These are phyloP conservation scores for Borealophlyctis nickersoniae DNA, from an alignment of 192 early-diverging fungal species.

Conservation along the genomic window DNA sequence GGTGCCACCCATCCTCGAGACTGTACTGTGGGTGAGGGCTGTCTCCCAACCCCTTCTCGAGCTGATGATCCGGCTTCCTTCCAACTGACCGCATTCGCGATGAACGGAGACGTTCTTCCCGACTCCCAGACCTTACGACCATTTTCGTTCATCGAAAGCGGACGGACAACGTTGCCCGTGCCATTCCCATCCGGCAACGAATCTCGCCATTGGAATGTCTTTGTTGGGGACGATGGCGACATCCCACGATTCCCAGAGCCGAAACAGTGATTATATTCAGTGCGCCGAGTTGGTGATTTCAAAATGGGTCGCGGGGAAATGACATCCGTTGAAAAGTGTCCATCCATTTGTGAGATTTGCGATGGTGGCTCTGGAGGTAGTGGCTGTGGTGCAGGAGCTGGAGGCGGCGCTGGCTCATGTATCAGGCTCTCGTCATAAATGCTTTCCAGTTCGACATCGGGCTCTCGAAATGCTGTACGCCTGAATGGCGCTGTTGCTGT, in stretches of 20 bases:
- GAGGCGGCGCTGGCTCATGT: constrained; percentile 1
- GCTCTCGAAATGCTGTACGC: not conserved
- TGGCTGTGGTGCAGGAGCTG: not conserved
- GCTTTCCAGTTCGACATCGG: not conserved
- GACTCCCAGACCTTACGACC: not conserved
- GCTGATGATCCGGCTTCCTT: too few species aligned
- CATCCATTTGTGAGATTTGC: not conserved
- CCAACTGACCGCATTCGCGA: not conserved
- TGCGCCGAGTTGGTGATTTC: too few species aligned
- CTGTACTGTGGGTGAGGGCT: not conserved
- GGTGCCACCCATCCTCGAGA: constrained; percentile 21
- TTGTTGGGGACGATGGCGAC: too few species aligned
- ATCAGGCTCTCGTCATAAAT: not conserved
- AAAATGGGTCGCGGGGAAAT: constrained; percentile 2
- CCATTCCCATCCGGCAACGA: too few species aligned
- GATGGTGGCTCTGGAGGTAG: not conserved
- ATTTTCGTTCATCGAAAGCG: not conserved
- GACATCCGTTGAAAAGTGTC: not conserved
- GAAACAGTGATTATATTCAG: constrained; percentile 3
- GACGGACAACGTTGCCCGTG: too few species aligned
- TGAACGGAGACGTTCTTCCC: not conserved
- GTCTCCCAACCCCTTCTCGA: not conserved
- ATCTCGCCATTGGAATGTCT: too few species aligned
- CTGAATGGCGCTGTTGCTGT: not conserved
- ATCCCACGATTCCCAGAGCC: too few species aligned